Evolutionary conservation across 225 moss, liverwort and hornwort species (phyloP).

Genomic region (Climacium dendroides): DNA sequence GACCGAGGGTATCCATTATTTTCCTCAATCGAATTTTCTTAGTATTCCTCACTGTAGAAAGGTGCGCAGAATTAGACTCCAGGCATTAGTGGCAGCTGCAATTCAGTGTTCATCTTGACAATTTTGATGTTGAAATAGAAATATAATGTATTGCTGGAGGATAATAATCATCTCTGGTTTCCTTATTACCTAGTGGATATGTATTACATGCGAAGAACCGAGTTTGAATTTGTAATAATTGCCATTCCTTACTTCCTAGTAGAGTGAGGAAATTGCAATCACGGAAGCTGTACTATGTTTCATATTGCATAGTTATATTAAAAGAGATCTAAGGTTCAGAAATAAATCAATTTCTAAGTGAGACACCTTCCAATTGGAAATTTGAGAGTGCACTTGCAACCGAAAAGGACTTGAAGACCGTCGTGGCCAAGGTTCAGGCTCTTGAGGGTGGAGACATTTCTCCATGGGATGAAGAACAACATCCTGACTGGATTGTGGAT

Average conservation of each 20-base stretch:
- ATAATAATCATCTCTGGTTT: not conserved
- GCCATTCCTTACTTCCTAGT: not conserved
- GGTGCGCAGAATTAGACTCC: not conserved
- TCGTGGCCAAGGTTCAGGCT: slow-evolving; percentile 68
- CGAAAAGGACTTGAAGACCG: slow-evolving; percentile 64
- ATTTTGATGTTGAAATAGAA: not conserved
- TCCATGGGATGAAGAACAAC: slow-evolving; percentile 82
- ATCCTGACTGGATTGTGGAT: slow-evolving; percentile 87
- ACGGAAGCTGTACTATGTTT: no score
- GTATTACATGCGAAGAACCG: no score
- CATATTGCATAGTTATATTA: no score
- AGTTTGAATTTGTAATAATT: not conserved
- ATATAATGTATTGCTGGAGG: not conserved
- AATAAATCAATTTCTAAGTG: no score
- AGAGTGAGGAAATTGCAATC: no score
- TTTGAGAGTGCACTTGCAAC: slow-evolving; percentile 67
- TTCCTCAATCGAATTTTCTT: not conserved
- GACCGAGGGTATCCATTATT: not conserved
- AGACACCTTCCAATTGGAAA: no score
- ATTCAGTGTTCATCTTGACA: not conserved
- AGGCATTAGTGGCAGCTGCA: not conserved
- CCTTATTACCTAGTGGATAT: not conserved
- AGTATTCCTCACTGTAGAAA: not conserved
- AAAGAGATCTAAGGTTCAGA: no score
- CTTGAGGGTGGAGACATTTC: slow-evolving; percentile 64